phyloP scores from a whole-genome alignment of 805 yeast genomes.

The Candida sanyiensis region DNA sequence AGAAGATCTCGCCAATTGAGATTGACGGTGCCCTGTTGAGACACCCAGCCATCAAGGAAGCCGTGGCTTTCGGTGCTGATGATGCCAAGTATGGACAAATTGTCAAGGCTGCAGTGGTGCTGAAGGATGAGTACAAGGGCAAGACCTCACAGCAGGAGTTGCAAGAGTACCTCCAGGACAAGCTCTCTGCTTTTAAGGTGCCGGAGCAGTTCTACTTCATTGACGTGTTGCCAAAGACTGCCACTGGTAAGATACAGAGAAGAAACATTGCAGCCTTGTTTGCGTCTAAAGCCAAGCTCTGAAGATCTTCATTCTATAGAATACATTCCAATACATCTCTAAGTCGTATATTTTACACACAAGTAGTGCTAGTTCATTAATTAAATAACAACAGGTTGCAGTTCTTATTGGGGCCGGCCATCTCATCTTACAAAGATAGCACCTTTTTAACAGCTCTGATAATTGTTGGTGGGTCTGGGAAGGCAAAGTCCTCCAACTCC shows the following conservation, averaged over 20 bases:
- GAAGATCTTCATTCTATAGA: slow-evolving; percentile 2
- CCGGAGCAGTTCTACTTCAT: slow-evolving; percentile 55
- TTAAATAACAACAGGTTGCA: not conserved
- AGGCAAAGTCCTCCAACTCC: slow-evolving; percentile 94
- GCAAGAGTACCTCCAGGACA: slow-evolving; percentile 37
- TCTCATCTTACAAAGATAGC: slow-evolving; percentile 47
- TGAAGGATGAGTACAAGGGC: slow-evolving; percentile 32
- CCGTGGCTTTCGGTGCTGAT: slow-evolving; percentile 63
- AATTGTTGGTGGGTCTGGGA: slow-evolving; percentile 93
- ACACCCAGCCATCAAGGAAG: slow-evolving; percentile 60
- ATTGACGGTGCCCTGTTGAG: slow-evolving; percentile 56
- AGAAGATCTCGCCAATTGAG: slow-evolving; percentile 70
- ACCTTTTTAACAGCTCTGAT: slow-evolving; percentile 82
- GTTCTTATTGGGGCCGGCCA: not conserved
- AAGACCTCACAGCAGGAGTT: slow-evolving; percentile 37
- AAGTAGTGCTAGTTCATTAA: slow-evolving; percentile 1
- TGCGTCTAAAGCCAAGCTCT: slow-evolving; percentile 30
- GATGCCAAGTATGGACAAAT: slow-evolving; percentile 67
- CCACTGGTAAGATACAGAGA: slow-evolving; percentile 75
- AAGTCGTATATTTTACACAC: not conserved
- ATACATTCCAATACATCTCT: not conserved
- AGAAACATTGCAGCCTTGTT: slow-evolving; percentile 54
- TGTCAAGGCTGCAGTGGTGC: slow-evolving; percentile 65
- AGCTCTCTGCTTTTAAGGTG: slow-evolving; percentile 52
- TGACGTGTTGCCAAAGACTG: slow-evolving; percentile 62